Evolutionary conservation across 2,329 filamentous ascomycete genomes (phyloP), one percentile per base, ranked within the genome.

Genomic region (Penicillium sp.): DNA sequence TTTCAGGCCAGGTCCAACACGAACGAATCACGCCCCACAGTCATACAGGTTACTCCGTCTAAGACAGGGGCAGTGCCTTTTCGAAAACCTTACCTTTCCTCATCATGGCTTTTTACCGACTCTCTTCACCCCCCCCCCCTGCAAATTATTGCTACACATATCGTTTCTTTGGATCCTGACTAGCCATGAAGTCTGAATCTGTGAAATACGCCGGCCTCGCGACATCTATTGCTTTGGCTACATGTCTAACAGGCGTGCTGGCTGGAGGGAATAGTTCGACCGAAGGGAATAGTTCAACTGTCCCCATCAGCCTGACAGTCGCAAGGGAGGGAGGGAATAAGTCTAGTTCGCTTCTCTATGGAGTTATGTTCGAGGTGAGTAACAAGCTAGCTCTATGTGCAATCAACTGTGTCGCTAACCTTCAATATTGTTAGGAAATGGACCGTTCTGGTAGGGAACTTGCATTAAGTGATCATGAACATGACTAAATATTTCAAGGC

Each of bases 331-430:
- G 67, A 0, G 70, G 69, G 2, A 73, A 73, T 49, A 57, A 64
- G 38, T 72, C 71, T 2, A 74, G 69, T 51, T 61, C 71, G 2
- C 38, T 69, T 13, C 61, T 74, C 5, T 73, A 73, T 53, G 72
- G 72, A 11, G 63, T 72, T 39, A 73, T 73, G 70, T 73, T 73
- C 24, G 71, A 74, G 64, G 70, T 73, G 49, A 43, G 58, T 7
- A 11, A 10, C 11, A 44, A 18, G 5, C n/a, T 10, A 16, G 13
- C 11, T 40, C 6, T 3, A n/a, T 29, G 4, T 2, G 10, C 6
- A 3, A 3, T n/a, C 34, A 5, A 2, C 10, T 34, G 1, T 39
- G 7, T 20, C 11, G 22, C 47, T 56, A 26, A 58, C 20, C 9
- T 40, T 2, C 20, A 1, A 13, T 38, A 10, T 20, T 7, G 6